These are phyloP conservation scores for Pyrenophora seminiperda DNA, from an alignment of 2,329 filamentous ascomycete genomes.

Conservation along the genomic window DNA sequence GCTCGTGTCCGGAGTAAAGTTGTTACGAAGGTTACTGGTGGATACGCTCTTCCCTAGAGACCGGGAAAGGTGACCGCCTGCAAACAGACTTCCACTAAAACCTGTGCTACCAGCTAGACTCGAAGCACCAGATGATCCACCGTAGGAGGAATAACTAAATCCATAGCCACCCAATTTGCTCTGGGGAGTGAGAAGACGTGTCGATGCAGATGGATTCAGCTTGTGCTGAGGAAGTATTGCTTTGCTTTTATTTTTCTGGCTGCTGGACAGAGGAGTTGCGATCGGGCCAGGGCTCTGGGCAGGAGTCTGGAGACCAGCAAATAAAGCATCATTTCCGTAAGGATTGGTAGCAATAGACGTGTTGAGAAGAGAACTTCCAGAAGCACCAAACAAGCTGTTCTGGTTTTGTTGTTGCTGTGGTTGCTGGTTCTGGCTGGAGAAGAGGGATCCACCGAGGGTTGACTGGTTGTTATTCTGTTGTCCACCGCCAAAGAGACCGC, in stretches of 20 bases:
- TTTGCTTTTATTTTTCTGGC: constrained; percentile 76
- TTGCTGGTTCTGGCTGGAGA: constrained; percentile 52
- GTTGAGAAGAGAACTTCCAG: constrained; percentile 56
- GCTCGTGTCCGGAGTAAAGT: constrained; percentile 81
- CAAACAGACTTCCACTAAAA: constrained; percentile 48
- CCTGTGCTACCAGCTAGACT: constrained; percentile 78
- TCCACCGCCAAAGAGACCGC: constrained; percentile 54
- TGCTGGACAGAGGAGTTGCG: constrained; percentile 82
- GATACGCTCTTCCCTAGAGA: constrained; percentile 86
- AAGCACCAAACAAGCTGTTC: constrained; percentile 60
- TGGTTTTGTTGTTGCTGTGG: constrained; percentile 47
- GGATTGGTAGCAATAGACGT: constrained; percentile 72
- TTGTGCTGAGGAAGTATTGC: constrained; percentile 86
- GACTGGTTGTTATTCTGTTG: constrained; percentile 51
- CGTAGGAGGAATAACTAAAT: constrained; percentile 91
- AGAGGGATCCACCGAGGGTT: constrained; percentile 46
- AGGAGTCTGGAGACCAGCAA: constrained; percentile 71
- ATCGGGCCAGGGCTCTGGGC: constrained; percentile 81
- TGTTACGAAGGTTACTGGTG: constrained; percentile 81
- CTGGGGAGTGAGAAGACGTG: constrained; percentile 80
- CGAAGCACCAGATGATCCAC: constrained; percentile 74
- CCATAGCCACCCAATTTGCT: constrained; percentile 77
- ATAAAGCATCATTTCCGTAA: constrained; percentile 87
- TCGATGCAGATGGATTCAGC: constrained; percentile 78
- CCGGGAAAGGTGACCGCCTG: constrained; percentile 67